phyloP scores from a whole-genome alignment of 371 early-diverging fungal genomes.

The Caulochytrium protostelioides region DNA sequence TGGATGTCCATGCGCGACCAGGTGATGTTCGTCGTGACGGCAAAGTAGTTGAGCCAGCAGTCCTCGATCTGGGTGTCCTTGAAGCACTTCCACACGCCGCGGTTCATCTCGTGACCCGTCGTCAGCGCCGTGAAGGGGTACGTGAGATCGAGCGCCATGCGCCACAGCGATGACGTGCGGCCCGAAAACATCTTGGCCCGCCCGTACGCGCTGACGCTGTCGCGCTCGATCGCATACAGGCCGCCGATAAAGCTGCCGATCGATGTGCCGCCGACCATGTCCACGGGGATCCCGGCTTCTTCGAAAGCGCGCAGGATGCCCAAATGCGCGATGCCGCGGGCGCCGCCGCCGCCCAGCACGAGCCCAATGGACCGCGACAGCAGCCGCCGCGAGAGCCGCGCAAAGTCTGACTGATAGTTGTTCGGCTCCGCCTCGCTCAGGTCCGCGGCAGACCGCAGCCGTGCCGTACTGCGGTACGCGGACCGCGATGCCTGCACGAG shows the following conservation, averaged over 20 bases:
- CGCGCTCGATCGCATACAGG: conserved; percentile 74
- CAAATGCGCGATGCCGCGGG: conserved; percentile 90
- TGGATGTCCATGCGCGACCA: conserved; percentile 86
- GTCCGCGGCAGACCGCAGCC: background rate
- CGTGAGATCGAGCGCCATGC: conserved; percentile 80
- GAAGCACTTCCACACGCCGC: conserved; percentile 84
- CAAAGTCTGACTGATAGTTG: conserved; percentile 25
- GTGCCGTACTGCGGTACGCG: too few relatives aligned
- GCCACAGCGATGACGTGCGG: conserved; percentile 66
- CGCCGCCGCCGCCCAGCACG: conserved; percentile 98
- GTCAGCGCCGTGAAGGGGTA: conserved; percentile 84
- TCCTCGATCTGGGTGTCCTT: conserved; percentile 88
- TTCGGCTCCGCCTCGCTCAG: background rate
- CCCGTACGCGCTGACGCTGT: conserved; percentile 66
- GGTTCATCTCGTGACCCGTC: conserved; percentile 82
- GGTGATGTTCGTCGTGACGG: conserved; percentile 92
- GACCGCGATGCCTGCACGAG: too few relatives aligned
- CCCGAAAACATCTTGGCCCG: conserved; percentile 65
- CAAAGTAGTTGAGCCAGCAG: conserved; percentile 93
- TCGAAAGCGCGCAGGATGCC: conserved; percentile 93
- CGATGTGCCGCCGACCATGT: conserved; percentile 93
- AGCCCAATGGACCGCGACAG: conserved; percentile 87
- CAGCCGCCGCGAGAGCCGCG: conserved; percentile 76
- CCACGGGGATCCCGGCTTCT: conserved; percentile 96
- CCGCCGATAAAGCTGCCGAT: conserved; percentile 97